phyloP scores from a whole-genome alignment of 2,329 filamentous ascomycete species.

The Hypoxylon sp. region DNA sequence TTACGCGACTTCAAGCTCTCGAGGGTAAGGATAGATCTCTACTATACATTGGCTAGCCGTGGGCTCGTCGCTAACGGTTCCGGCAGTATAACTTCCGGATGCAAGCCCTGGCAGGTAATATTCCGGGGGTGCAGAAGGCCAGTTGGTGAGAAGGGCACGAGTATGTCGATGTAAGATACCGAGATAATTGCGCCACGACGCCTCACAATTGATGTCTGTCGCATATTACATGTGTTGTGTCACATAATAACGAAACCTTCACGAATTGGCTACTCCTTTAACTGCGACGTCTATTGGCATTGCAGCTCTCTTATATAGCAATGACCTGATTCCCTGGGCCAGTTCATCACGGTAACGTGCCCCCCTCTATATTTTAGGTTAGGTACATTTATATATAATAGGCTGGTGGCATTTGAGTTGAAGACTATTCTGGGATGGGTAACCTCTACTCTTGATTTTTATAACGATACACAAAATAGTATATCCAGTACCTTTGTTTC shows the following conservation, averaged over 20 bases:
- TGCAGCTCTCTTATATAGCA: background rate
- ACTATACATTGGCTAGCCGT: background rate
- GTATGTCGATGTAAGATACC: constrained; percentile 38
- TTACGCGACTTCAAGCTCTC: constrained; percentile 92
- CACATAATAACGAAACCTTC: constrained; percentile 17
- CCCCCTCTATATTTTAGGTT: too few relatives aligned
- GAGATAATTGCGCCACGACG: background rate
- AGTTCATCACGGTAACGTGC: too few relatives aligned
- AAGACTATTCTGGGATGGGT: too few relatives aligned
- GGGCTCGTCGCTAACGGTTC: constrained; percentile 44
- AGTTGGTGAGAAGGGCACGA: constrained; percentile 76
- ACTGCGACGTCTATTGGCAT: background rate
- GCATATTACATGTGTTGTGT: constrained; percentile 32
- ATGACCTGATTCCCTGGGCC: too few relatives aligned
- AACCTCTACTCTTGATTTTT: background rate
- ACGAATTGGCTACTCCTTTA: background rate
- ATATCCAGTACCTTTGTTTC: background rate
- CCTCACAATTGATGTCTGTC: constrained; percentile 7
- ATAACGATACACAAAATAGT: background rate
- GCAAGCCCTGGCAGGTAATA: constrained; percentile 83
- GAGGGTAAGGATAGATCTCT: constrained; percentile 71
- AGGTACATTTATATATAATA: background rate
- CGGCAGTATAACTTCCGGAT: constrained; percentile 89
- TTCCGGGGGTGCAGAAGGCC: constrained; percentile 95
- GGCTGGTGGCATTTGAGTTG: background rate